Evolutionary conservation across 73 alveolate genomes (phyloP), one percentile per base, ranked within the genome.

Genomic region (Paramecium sonneborni): DNA sequence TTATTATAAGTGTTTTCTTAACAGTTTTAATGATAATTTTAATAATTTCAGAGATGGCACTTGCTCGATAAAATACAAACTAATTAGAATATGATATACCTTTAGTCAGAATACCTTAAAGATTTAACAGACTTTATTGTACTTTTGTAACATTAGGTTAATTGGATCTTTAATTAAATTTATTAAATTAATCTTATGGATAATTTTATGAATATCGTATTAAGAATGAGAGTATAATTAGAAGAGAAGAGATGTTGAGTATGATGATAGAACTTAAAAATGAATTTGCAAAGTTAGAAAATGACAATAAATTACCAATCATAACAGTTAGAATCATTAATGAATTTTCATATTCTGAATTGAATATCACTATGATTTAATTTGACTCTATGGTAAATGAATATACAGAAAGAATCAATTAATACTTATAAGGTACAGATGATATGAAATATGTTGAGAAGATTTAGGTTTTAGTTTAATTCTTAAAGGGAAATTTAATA

Each of bases 381-480:
- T 67, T 67, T 67, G 84, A 67, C 9, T 30, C 84, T 67, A 67
- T 67, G 84, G 84, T 67, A 23, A 67, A 67, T 24, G 84, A 67
- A 67, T 30, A 26, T 24, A 67, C 84, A 2, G 38, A 67, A 14
- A 67, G 84, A 67, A 30, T 67, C 26, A 67, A 67, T 3, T 67
- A 67, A 14, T 67, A 67, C 10, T 67, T 67, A 12, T 6, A 67
- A 67, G 9, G 28, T 24, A 0, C 84, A 2, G 23, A 23, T 26
- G 38, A 30, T 1, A n/a, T 52, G 1, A n/a, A 14, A 1, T 3
- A 24, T 3, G 0, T 30, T 3, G 44, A 67, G 20, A 67, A 67
- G 84, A 67, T 30, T 67, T 67, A 67, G 5, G 46, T 67, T 24
- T 26, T 32, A n/a, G 84, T 67, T 0, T 67, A 67, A 12, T 67